Conservation (phyloP, 2,329 filamentous ascomycete genomes). For the Alternaria metachromatica region DNA sequence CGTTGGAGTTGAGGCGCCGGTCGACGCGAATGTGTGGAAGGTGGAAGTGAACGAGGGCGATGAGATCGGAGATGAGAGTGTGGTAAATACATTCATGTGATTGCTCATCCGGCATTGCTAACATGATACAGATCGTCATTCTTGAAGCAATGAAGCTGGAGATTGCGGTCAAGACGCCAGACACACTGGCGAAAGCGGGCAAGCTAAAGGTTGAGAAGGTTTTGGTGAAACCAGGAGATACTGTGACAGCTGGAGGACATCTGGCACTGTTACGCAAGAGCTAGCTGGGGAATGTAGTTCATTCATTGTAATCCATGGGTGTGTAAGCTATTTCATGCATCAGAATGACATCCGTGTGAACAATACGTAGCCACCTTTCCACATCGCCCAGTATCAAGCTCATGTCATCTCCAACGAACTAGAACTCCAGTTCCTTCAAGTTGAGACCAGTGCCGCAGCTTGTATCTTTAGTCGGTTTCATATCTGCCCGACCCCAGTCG, state of each 20-base stretch:
- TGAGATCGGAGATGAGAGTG: conserved; percentile 40
- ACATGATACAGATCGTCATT: conserved; percentile 43
- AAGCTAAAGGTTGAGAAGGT: conserved; percentile 49
- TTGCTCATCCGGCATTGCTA: not conserved
- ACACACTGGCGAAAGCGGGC: conserved; percentile 19
- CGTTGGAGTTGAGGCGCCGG: conserved; percentile 50
- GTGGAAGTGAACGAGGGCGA: conserved; percentile 50
- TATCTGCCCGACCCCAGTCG: conserved; percentile 3
- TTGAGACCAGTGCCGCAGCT: not conserved
- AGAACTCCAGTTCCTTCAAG: not conserved
- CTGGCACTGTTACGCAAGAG: conserved; percentile 34
- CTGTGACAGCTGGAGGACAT: conserved; percentile 46
- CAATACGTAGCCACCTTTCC: not conserved
- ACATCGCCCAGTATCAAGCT: not conserved
- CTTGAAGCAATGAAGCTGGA: conserved; percentile 58
- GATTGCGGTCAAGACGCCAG: conserved; percentile 52
- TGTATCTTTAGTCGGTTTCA: not conserved
- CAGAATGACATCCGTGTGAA: not conserved
- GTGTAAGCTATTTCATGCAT: not conserved
- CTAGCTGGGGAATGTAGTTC: not conserved
- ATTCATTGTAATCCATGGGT: not conserved
- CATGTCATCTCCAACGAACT: not conserved
- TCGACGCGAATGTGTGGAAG: conserved; percentile 57
- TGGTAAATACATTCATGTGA: conserved; percentile 24
- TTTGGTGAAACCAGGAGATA: conserved; percentile 52